Evolutionary conservation across 2,329 filamentous ascomycete species (phyloP), one percentile per base, ranked within the genome.

Genomic region (Chaetomiaceae sp.): DNA sequence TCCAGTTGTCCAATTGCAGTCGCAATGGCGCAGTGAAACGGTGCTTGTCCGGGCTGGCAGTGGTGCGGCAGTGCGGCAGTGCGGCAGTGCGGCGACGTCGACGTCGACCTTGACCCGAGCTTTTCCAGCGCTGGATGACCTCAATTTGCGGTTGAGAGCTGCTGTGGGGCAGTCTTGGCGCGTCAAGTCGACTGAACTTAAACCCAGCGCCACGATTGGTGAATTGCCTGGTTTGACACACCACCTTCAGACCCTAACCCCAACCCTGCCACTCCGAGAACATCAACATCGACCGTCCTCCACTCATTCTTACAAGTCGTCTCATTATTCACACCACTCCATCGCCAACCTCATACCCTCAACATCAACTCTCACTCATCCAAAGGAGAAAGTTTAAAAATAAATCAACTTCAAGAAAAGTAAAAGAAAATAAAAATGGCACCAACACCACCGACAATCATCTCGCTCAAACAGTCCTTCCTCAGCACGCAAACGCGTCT

Each of bases 401-500:
- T 3, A 19, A 33, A 19, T 10, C 53, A 21, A 38, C 5, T 5
- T 19, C 4, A 17, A 50, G 5, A 5, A 44, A n/a, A 3, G 25
- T 16, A 3, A 17, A 14, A 21, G 14, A 7, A 10, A 21, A 14
- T 14, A 23, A 50, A 41, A 47, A 68, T 65, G 62, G 51, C 65
- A 35, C 57, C 59, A 20, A 43, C 65, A 6, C 67, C 75, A 1
- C 78, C 79, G 3, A 83, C 81, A 2, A 74, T 84, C 55, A 72
- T 83, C 41, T 72, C 79, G 20, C 71, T 83, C 48, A 89, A 89
- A 64, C 78, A 81, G 44, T 63, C 73, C 53, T 89, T 89, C 65
- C 72, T 88, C 31, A 72, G 73, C 39, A 67, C 74, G 5, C 83
- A 87, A 62, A 83, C 81, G 48, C 79, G 80, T 10, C 71, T 81